A percentile compares a stretch with the other conserved stretches of the same genome.
phyloP scores from a whole-genome alignment of 768 basidiomycete species.

The Calocera cornea region DNA sequence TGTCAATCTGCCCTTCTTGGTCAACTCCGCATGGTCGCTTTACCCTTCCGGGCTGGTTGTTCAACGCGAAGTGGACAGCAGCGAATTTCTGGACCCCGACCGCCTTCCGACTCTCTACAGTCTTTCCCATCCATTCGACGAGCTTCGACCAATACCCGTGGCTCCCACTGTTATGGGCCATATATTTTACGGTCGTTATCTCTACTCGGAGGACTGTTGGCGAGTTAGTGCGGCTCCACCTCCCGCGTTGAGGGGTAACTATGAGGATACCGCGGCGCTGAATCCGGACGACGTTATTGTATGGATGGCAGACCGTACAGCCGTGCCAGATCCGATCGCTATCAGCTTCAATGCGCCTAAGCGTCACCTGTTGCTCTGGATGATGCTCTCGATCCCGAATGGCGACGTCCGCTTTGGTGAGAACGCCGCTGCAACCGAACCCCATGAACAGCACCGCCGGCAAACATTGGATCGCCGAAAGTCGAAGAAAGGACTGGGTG shows the following conservation, averaged over 20 bases:
- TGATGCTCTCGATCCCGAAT: neutral
- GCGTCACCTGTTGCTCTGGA: neutral
- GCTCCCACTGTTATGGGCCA: slow-evolving; percentile 24
- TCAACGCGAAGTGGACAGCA: slow-evolving; percentile 54
- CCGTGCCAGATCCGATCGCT: neutral
- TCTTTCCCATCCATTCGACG: slow-evolving; percentile 61
- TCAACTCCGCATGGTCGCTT: slow-evolving; percentile 64
- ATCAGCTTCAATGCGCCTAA: neutral
- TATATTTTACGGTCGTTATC: neutral
- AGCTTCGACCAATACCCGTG: slow-evolving; percentile 56
- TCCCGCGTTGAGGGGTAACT: neutral
- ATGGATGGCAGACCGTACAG: neutral
- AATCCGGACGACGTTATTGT: neutral
- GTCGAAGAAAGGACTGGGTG: neutral
- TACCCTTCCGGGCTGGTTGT: slow-evolving; percentile 68
- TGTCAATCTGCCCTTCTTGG: slow-evolving; percentile 68
- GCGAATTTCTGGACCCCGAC: slow-evolving; percentile 48
- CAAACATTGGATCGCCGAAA: neutral
- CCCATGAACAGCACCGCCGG: neutral
- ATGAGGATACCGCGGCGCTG: neutral
- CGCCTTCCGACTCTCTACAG: slow-evolving; percentile 71
- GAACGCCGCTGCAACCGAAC: neutral
- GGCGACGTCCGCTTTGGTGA: neutral
- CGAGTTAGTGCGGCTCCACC: neutral
- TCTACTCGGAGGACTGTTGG: neutral